phyloP scores from a whole-genome alignment of 352 stramenopile species.

The Globisporangium heterothallicum region DNA sequence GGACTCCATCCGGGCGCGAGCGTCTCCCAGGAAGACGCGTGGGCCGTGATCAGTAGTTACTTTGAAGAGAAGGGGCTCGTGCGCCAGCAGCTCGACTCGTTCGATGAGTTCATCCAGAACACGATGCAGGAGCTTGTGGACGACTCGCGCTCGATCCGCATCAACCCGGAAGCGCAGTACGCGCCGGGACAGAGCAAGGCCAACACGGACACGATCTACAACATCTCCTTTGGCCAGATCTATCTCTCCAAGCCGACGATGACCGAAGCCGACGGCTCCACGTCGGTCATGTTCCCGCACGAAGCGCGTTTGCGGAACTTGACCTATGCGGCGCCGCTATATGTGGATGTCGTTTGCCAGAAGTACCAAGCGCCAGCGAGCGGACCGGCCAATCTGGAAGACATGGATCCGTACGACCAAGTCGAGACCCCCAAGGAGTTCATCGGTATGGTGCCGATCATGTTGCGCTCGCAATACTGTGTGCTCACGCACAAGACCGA shows the following conservation, averaged over 20 bases:
- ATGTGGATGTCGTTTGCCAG: constrained; percentile 97
- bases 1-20: constrained; percentile 57
- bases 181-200: constrained; percentile 91
- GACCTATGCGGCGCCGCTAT: constrained; percentile 98
- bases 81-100: constrained; percentile 99
- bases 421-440: constrained; percentile 92
- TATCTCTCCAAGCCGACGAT: constrained; percentile 97
- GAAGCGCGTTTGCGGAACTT: constrained; percentile 98
- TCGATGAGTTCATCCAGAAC: constrained; percentile 99
- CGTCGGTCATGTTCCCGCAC: constrained; percentile 99
- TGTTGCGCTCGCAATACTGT: constrained; percentile 96
- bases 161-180: constrained; percentile 96
- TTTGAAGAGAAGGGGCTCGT: constrained; percentile 99
- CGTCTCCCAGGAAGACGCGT: constrained; percentile 98
- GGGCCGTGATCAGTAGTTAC: constrained; percentile 98
- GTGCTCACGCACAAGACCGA: constrained; percentile 91
- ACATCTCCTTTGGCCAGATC: constrained; percentile 98
- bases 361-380: constrained; percentile 69
- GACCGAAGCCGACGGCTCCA: constrained; percentile 95
- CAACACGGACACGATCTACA: constrained; percentile 90
- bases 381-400: constrained; percentile 69
- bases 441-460: constrained; percentile 98
- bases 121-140: constrained; percentile 99
- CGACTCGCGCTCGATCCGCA: constrained; percentile 95
- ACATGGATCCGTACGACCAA: constrained; percentile 85